Evolutionary conservation across 768 basidiomycete species (phyloP).

Genomic region (Pholiota microspora): DNA sequence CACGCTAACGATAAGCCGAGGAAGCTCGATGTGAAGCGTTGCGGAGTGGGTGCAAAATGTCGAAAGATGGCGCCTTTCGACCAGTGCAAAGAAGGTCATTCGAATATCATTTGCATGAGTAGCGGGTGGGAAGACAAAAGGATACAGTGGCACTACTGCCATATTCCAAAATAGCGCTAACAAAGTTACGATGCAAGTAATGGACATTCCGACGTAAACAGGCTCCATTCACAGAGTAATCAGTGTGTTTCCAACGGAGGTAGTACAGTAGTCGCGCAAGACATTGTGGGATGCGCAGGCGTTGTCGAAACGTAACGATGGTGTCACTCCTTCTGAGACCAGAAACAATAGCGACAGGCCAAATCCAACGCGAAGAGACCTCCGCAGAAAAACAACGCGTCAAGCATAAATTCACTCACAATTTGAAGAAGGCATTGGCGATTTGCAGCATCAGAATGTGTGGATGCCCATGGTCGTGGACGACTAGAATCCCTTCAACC

Average conservation of each 20-base stretch:
- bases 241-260: too few relatives aligned
- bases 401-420: slow-evolving; percentile 53
- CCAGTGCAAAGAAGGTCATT: not conserved
- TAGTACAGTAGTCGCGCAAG: too few relatives aligned
- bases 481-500: slow-evolving; percentile 86
- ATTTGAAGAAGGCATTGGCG: slow-evolving; percentile 98
- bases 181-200: not conserved
- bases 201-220: not conserved
- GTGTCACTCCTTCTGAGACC: not conserved
- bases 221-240: not conserved
- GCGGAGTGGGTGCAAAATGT: not conserved
- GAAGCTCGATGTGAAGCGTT: not conserved
- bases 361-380: not conserved
- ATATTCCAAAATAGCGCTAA: not conserved
- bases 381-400: not conserved
- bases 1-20: not conserved
- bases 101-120: not conserved
- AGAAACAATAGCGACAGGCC: too few relatives aligned
- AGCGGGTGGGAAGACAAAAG: not conserved
- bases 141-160: not conserved
- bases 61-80: not conserved
- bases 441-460: slow-evolving; percentile 99
- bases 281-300: too few relatives aligned
- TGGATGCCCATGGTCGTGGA: slow-evolving; percentile 95
- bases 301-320: slow-evolving; percentile 1